Base-by-base conservation (phyloP, 1,139 yeast species). In the Saccharomyces pastorianus region DNA sequence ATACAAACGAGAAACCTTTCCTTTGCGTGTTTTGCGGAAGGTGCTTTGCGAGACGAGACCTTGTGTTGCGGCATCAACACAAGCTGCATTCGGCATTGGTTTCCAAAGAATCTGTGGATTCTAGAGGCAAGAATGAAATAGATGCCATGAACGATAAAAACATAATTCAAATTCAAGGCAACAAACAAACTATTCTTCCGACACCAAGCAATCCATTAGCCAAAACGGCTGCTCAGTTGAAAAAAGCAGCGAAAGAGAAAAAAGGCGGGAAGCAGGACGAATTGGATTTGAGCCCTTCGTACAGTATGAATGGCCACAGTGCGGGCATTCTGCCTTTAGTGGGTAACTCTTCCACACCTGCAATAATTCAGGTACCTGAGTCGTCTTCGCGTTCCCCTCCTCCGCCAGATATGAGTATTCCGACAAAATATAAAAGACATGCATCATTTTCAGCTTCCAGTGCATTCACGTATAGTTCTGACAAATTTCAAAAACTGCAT, bases 11-110 rank as follows among this genome's bases (percentile, higher is more conserved):
- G 70, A 93, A 91, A 69, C 99, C 99, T 0, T 93, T 88, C 70
- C 88, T 88, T 62, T 93, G 99, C 73, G 96, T 96, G 1, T 96
- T 93, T 20, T 93, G 99, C 71, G 98, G 95, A 56, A 81, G 98
- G 38, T 88, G 96, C 70, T 93, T 93, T 72, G 95, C 96, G 26
- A 77, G 99, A 59, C 75, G 98, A 58, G 99, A 93, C 71, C 80
- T 93, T 68, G 84, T 93, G 44, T 76, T 93, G 56, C 79, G 99
- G 55, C 99, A 93, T 73, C 96, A 95, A 64, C 97, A 91, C 70
- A 93, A 93, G 68, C 77, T 93, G 29, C 99, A 93, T 69, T 85
- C 96, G 0, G 71, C 79, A 5, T 64, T 78, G 47, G 71, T 79
- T 7, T 29, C 47, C 1, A 38, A 47, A 47, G 48, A 38, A 34